Evolutionary conservation across 495 filamentous ascomycete species (phyloP).

Genomic region (Penicillium angulare): DNA sequence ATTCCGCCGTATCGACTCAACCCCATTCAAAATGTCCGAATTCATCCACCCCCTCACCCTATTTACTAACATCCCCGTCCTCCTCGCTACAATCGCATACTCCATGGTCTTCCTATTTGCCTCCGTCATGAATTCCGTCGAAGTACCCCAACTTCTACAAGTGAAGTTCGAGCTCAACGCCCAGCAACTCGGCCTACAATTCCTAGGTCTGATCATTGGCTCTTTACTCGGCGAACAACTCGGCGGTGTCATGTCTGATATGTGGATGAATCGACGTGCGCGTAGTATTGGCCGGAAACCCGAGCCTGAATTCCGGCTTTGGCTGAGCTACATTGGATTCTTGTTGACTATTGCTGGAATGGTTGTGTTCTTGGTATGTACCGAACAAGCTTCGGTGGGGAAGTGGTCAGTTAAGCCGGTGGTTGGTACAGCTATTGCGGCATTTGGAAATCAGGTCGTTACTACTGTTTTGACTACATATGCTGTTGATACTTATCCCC

Average conservation of each 20-base stretch:
- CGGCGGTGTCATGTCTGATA: constrained; percentile 49
- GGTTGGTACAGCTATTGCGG: constrained; percentile 51
- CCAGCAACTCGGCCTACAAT: constrained; percentile 54
- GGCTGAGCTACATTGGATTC: constrained; percentile 53
- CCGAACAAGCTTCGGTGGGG: constrained; percentile 35
- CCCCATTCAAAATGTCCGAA: constrained; percentile 42
- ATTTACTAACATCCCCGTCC: constrained; percentile 40
- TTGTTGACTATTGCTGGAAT: constrained; percentile 47
- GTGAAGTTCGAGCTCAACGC: constrained; percentile 51
- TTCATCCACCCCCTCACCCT: constrained; percentile 48
- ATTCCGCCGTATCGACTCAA: constrained; percentile 48
- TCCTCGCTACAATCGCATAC: constrained; percentile 49
- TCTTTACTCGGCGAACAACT: constrained; percentile 55
- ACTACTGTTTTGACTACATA: constrained; percentile 58
- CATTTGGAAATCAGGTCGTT: constrained; percentile 55
- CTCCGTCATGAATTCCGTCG: constrained; percentile 49
- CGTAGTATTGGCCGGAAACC: constrained; percentile 32
- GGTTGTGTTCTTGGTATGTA: constrained; percentile 50
- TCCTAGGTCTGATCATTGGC: constrained; percentile 53
- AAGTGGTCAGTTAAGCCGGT: constrained; percentile 50
- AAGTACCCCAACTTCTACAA: constrained; percentile 53
- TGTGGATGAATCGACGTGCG: constrained; percentile 48
- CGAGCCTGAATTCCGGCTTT: constrained; percentile 48
- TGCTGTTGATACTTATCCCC: constrained; percentile 53
- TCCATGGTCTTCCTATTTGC: constrained; percentile 52